Evolutionary conservation across 2,329 filamentous ascomycete genomes (phyloP).

Genomic region (Xylariaceae sp.): DNA sequence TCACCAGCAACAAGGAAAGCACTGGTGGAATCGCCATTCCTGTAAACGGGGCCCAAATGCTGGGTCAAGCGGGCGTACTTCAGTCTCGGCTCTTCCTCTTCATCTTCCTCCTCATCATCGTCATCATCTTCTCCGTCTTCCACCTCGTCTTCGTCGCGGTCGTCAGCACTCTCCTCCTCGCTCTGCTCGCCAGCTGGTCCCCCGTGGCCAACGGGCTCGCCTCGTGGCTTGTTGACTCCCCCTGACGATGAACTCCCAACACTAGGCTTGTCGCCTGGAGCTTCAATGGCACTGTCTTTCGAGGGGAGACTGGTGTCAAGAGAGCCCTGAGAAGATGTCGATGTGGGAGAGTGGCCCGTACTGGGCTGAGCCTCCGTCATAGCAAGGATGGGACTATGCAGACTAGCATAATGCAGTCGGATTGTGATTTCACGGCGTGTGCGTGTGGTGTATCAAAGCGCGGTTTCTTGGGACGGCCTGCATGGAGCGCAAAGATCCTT

Average conservation of each 20-base stretch:
- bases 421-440: not conserved
- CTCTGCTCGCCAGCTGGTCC: slow-evolving; percentile 17
- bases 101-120: slow-evolving; percentile 72
- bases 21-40: slow-evolving; percentile 93
- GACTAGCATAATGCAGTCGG: slow-evolving; percentile 22
- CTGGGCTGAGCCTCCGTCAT: slow-evolving; percentile 42
- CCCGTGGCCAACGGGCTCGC: slow-evolving; percentile 9
- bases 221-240: not conserved
- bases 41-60: slow-evolving; percentile 75
- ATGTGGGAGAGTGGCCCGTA: slow-evolving; percentile 19
- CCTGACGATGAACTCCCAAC: slow-evolving; percentile 12
- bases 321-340: no score
- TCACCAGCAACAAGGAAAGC: slow-evolving; percentile 86
- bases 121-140: slow-evolving; percentile 52
- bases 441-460: not conserved
- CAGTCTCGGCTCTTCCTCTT: slow-evolving; percentile 88
- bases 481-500: not conserved
- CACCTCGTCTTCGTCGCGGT: slow-evolving; percentile 39
- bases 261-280: not conserved
- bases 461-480: slow-evolving; percentile 2
- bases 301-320: no score
- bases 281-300: no score
- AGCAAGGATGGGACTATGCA: slow-evolving; percentile 26
- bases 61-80: slow-evolving; percentile 89
- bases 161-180: slow-evolving; percentile 41